Evolutionary conservation across 805 yeast species (phyloP).

Genomic region (Metschnikowia gelsemii): DNA sequence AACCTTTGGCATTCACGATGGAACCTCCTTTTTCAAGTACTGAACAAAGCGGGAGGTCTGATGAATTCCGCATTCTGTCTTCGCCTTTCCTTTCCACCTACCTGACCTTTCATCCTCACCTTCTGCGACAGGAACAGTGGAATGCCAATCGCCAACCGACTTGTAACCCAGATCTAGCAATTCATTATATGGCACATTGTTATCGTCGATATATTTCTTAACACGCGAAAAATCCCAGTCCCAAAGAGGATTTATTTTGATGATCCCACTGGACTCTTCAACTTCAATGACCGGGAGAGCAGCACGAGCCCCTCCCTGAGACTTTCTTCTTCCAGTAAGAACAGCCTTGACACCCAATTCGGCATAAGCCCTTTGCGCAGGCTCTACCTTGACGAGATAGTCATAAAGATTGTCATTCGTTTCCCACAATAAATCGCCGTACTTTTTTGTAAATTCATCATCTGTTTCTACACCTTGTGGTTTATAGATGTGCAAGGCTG

Average conservation of each 20-base stretch:
- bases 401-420: conserved; percentile 79
- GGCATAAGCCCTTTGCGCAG: conserved; percentile 78
- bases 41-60: conserved; percentile 73
- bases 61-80: conserved; percentile 96
- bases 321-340: conserved; percentile 84
- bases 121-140: conserved; percentile 82
- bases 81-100: conserved; percentile 89
- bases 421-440: conserved; percentile 85
- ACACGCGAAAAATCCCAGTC: conserved; percentile 80
- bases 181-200: conserved; percentile 83
- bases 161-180: conserved; percentile 83
- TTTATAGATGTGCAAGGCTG: conserved; percentile 60
- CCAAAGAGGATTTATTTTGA: conserved; percentile 87
- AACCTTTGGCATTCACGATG: conserved; percentile 7
- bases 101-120: conserved; percentile 98
- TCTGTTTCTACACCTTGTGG: conserved; percentile 61
- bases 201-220: conserved; percentile 59
- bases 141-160: conserved; percentile 94
- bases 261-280: conserved; percentile 63
- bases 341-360: conserved; percentile 77
- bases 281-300: conserved; percentile 71
- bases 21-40: conserved; percentile 36
- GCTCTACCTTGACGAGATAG: conserved; percentile 87
- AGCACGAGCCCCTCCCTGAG: conserved; percentile 86
- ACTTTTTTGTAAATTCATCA: conserved; percentile 57